Percentiles rank a stretch among this genome's conserved stretches.
These are phyloP conservation scores for Cryptococcus hybrid DNA, from an alignment of 1,284 basidiomycete species.

Conservation along the genomic window DNA sequence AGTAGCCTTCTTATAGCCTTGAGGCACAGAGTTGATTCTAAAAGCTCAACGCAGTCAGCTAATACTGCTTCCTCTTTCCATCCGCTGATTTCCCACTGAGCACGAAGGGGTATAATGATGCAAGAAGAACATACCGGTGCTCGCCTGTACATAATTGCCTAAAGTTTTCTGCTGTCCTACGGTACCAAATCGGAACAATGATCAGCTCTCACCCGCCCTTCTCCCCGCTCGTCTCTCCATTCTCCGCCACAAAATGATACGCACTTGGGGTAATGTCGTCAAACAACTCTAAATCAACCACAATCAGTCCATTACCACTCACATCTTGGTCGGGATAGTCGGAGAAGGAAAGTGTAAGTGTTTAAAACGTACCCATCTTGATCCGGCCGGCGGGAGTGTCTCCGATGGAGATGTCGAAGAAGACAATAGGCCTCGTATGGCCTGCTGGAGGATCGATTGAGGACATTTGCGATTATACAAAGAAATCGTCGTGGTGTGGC, in stretches of 20 bases:
- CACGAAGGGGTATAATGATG: no score
- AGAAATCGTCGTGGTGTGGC: no score
- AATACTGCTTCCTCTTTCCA: no score
- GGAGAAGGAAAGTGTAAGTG: not conserved
- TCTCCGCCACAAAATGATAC: not conserved
- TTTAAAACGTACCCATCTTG: constrained; percentile 67
- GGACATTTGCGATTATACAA: not conserved
- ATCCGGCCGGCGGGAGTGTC: constrained; percentile 90
- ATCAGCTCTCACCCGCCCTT: not conserved
- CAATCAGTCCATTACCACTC: not conserved
- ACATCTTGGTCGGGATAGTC: not conserved
- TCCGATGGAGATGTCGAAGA: constrained; percentile 95
- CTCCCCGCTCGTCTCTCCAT: not conserved
- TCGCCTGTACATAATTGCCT: constrained; percentile 96
- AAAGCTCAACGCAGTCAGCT: not conserved
- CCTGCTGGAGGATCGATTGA: constrained; percentile 46
- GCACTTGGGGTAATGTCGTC: constrained; percentile 47
- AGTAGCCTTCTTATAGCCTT: constrained; percentile 82
- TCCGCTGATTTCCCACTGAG: no score
- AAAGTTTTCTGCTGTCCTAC: constrained; percentile 94
- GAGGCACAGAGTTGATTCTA: constrained; percentile 79
- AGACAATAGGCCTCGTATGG: constrained; percentile 74
- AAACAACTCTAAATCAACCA: constrained; percentile 34
- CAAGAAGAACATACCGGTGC: constrained; percentile 61
- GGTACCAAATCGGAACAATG: not conserved